Evolutionary conservation across 805 yeast species (phyloP).

Genomic region (Kurtzmaniella fragi): DNA sequence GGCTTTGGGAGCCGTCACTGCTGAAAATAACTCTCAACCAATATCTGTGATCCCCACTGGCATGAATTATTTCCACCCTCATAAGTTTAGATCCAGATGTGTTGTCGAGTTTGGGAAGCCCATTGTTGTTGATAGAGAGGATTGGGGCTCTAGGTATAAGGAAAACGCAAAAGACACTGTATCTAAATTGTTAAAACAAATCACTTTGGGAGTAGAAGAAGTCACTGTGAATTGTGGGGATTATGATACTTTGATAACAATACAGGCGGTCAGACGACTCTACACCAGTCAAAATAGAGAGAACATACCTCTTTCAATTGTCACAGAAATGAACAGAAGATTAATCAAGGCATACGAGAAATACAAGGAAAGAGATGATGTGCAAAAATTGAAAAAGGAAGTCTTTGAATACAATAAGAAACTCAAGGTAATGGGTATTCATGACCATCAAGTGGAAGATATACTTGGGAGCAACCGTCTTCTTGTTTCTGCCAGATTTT

Average conservation of each 20-base stretch:
- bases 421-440: conserved; percentile 27
- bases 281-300: conserved; percentile 31
- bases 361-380: conserved; percentile 29
- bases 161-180: conserved; percentile 23
- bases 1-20: conserved; percentile 36
- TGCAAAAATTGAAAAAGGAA: conserved; percentile 21
- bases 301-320: conserved; percentile 34
- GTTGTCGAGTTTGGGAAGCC: conserved; percentile 41
- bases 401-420: conserved; percentile 31
- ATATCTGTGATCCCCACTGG: conserved; percentile 38
- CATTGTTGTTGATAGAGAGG: conserved; percentile 24
- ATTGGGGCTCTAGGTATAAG: conserved; percentile 21
- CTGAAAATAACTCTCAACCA: conserved; percentile 16
- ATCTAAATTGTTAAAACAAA: conserved; percentile 18
- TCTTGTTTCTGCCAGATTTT: conserved; percentile 18
- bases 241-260: conserved; percentile 36
- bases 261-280: conserved; percentile 39
- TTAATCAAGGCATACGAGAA: conserved; percentile 32
- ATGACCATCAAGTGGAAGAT: conserved; percentile 37
- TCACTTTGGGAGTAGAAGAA: conserved; percentile 31
- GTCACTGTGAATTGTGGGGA: conserved; percentile 39
- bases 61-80: conserved; percentile 38
- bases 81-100: conserved; percentile 35
- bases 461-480: conserved; percentile 18
- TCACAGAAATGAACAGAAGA: conserved; percentile 38